These are phyloP conservation scores for Xylaria curta DNA, from an alignment of 495 filamentous ascomycete genomes.

Conservation along the genomic window DNA sequence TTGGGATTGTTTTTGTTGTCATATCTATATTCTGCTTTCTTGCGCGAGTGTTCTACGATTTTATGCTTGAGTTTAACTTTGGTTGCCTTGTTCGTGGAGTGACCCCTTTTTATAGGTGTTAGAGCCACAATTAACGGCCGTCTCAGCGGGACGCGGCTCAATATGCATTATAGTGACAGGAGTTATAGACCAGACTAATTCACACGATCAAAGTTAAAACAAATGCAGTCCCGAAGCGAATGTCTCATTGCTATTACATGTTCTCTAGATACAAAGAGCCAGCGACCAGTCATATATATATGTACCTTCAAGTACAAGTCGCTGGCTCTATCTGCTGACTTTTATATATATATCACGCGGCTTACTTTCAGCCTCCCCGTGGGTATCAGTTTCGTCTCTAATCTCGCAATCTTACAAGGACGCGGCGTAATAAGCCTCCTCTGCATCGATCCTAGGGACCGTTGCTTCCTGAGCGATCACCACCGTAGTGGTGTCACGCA, in stretches of 20 bases:
- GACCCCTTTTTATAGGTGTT: not conserved
- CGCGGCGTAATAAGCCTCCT: not conserved
- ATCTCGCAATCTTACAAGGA: slow-evolving; percentile 5
- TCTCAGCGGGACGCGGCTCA: not conserved
- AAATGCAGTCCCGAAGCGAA: slow-evolving; percentile 15
- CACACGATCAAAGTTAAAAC: not conserved
- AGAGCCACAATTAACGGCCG: not conserved
- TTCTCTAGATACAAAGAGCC: slow-evolving; percentile 24
- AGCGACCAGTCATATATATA: not conserved
- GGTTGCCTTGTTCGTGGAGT: no score
- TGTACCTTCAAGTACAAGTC: not conserved
- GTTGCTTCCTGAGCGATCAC: not conserved
- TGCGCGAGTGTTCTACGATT: no score
- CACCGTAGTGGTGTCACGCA: not conserved
- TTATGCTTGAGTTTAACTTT: no score
- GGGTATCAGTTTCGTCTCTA: slow-evolving; percentile 28
- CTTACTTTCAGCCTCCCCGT: not conserved
- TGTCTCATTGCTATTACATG: slow-evolving; percentile 23
- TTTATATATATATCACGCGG: not conserved
- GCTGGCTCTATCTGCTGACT: slow-evolving; percentile 18
- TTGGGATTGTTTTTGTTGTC: no score
- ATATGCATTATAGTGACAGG: not conserved
- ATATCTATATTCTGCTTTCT: no score
- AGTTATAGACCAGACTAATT: not conserved
- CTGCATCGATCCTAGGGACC: slow-evolving; percentile 4